These are phyloP conservation scores for Clitoria ternatea DNA, from an alignment of 306 rosid genomes.

Conservation along the genomic window DNA sequence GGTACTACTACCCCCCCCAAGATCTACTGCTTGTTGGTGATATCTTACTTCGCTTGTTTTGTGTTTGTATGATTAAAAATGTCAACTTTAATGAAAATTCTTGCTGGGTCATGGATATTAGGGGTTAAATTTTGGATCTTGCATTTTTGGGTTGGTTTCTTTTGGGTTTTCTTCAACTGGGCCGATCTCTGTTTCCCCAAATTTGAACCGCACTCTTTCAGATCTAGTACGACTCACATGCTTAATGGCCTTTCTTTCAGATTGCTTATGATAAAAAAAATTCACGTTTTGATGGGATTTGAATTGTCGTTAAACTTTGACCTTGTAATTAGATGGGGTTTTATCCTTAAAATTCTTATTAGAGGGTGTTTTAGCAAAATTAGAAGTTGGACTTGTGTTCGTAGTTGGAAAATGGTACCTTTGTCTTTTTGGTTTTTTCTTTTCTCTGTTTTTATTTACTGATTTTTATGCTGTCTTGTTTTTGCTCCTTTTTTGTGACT, in stretches of 20 bases:
- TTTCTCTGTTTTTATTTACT: neutral
- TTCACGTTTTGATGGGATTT: neutral
- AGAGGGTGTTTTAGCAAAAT: neutral
- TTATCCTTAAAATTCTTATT: neutral
- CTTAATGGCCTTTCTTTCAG: neutral
- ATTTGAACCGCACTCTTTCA: neutral
- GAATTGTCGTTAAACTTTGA: neutral
- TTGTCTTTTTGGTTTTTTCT: no score
- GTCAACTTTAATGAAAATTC: neutral
- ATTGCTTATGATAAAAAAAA: neutral
- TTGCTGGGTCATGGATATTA: neutral
- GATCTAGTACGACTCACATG: slow-evolving; percentile 20
- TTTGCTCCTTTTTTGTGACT: no score
- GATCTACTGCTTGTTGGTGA: no score
- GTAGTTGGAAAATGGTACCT: no score
- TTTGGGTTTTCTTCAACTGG: neutral
- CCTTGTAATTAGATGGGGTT: neutral
- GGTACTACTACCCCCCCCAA: no score
- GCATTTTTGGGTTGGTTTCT: neutral
- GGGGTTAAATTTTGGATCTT: neutral
- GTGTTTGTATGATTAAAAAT: no score
- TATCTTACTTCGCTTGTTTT: no score
- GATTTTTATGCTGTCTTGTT: no score
- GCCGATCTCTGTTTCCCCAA: neutral
- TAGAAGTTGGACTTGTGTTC: neutral